phyloP scores from a whole-genome alignment of 2,329 filamentous ascomycete genomes.

The Bimuria novae-zelandiae region DNA sequence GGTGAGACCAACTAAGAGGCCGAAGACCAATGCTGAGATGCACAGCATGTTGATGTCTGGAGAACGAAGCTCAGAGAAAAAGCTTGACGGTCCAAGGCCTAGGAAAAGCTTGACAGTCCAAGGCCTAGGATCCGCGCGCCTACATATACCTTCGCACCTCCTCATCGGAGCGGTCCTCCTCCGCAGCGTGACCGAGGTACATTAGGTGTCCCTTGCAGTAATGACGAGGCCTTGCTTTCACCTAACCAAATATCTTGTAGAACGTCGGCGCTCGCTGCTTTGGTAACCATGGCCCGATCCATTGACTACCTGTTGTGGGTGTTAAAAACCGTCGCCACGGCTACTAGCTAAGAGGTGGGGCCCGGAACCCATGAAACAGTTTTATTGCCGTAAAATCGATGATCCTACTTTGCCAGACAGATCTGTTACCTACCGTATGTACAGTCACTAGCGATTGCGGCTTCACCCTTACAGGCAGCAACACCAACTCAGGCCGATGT shows the following conservation, averaged over 20 bases:
- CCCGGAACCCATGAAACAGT: not conserved
- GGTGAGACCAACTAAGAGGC: not conserved
- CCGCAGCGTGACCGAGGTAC: not conserved
- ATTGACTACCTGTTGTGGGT: not conserved
- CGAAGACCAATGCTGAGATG: not conserved
- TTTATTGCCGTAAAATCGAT: no score
- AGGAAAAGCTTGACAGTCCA: not conserved
- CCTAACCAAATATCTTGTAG: not conserved
- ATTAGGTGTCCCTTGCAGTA: not conserved
- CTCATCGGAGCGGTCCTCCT: not conserved
- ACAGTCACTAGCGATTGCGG: no score
- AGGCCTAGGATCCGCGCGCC: not conserved
- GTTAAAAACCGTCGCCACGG: not conserved
- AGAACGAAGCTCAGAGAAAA: not conserved
- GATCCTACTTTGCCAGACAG: no score
- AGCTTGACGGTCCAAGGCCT: not conserved
- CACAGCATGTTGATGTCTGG: not conserved
- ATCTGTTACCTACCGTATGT: no score
- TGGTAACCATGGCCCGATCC: not conserved
- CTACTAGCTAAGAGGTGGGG: no score
- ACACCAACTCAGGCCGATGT: no score
- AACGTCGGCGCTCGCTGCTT: not conserved
- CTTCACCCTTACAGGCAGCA: no score
- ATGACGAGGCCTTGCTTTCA: not conserved
- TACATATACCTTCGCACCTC: slow-evolving; percentile 1